These are phyloP conservation scores for Leishmania arabica DNA, from an alignment of 208 protist genomes.

Conservation along the genomic window DNA sequence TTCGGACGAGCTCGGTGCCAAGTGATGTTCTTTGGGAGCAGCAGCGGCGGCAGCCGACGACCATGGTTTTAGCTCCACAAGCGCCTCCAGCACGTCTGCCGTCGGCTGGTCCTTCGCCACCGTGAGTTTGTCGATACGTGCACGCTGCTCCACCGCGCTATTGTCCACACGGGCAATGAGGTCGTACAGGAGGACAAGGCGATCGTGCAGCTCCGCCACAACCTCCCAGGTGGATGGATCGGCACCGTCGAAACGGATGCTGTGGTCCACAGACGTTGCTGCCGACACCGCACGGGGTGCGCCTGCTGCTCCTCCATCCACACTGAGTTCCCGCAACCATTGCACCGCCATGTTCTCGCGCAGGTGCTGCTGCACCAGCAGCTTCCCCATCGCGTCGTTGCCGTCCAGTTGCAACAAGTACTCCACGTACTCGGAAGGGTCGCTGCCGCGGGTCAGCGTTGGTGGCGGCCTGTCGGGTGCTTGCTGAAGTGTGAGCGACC, in stretches of 20 bases:
- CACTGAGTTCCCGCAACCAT: not conserved
- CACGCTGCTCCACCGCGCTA: slow-evolving; percentile 14
- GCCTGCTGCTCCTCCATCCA: not conserved
- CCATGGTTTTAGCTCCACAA: slow-evolving; percentile 20
- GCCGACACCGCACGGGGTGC: not conserved
- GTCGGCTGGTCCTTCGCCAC: slow-evolving; percentile 9
- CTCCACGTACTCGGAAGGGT: slow-evolving; percentile 49
- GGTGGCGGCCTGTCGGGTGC: slow-evolving; percentile 15
- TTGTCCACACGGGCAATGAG: slow-evolving; percentile 19
- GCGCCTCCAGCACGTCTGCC: slow-evolving; percentile 7
- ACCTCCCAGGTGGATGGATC: slow-evolving; percentile 52
- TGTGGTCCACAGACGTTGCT: not conserved
- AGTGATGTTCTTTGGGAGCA: not conserved
- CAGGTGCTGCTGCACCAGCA: slow-evolving; percentile 47
- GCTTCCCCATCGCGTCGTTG: slow-evolving; percentile 27
- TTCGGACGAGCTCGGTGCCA: not conserved
- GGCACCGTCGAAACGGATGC: not conserved
- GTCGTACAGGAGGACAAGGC: slow-evolving; percentile 32
- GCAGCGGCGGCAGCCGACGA: slow-evolving; percentile 10
- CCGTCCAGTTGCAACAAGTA: slow-evolving; percentile 38
- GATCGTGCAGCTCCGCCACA: slow-evolving; percentile 45
- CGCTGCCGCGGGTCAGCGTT: slow-evolving; percentile 32
- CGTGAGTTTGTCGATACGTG: slow-evolving; percentile 5
- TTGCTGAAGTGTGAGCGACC: slow-evolving; percentile 24
- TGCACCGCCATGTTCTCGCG: slow-evolving; percentile 23